Evolutionary conservation across 495 filamentous ascomycete genomes (phyloP).

Genomic region (Aspergillus taichungensis): DNA sequence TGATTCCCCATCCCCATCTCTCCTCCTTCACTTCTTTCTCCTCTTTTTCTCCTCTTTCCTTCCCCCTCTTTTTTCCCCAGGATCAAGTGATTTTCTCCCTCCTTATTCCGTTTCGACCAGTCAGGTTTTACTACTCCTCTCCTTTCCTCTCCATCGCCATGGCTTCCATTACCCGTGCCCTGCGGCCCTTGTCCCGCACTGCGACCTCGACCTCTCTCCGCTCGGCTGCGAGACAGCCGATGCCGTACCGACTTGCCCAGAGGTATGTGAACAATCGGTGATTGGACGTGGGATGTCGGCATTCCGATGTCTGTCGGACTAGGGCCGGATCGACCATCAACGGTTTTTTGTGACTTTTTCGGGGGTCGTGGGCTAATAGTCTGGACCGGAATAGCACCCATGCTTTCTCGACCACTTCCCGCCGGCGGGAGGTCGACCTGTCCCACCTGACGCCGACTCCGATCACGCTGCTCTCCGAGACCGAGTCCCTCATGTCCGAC

Average conservation of each 20-base stretch:
- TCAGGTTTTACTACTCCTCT: neutral
- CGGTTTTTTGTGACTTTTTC: no score
- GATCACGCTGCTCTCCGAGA: conserved; percentile 87
- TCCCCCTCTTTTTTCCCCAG: conserved; percentile 1
- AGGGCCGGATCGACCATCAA: no score
- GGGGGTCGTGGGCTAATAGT: no score
- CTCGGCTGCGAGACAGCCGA: conserved; percentile 33
- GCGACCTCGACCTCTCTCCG: conserved; percentile 37
- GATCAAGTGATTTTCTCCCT: neutral
- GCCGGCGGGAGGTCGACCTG: conserved; percentile 53
- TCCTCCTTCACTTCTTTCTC: conserved; percentile 3
- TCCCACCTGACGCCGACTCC: conserved; percentile 74
- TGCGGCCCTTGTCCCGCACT: conserved; percentile 61
- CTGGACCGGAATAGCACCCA: conserved; percentile 37
- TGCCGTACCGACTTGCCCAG: conserved; percentile 33
- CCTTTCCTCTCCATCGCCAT: conserved; percentile 31
- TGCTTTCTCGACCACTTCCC: conserved; percentile 62
- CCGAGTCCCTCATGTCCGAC: conserved; percentile 81
- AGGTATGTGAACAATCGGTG: conserved; percentile 21
- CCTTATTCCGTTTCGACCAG: neutral
- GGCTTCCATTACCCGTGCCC: conserved; percentile 58
- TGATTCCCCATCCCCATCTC: conserved; percentile 20
- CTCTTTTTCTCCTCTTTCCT: conserved; percentile 2
- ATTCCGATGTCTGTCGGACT: conserved; percentile 30
- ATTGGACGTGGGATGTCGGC: conserved; percentile 7